Percentiles rank a stretch among this genome's conserved stretches.
Evolutionary conservation across 345 rosid genomes (phyloP).

Genomic region (Gossypium sturtianum): DNA sequence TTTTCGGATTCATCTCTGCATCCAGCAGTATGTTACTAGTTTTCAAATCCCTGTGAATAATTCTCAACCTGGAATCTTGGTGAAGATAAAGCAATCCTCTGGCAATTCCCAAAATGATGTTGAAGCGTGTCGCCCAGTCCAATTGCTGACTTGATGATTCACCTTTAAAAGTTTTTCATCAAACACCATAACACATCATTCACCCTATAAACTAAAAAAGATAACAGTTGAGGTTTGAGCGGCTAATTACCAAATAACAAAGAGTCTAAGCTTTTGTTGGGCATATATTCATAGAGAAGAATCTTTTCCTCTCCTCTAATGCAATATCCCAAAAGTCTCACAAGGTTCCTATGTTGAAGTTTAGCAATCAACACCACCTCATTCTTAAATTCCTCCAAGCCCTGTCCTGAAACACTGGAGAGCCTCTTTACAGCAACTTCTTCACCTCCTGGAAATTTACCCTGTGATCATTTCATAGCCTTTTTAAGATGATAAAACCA

Average conservation of each 20-base stretch:
- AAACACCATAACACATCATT: neutral
- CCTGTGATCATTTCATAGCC: slow-evolving; percentile 26
- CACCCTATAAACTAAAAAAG: neutral
- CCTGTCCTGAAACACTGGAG: slow-evolving; percentile 54
- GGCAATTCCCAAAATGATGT: slow-evolving; percentile 16
- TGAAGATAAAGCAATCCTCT: slow-evolving; percentile 19
- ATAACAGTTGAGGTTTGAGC: neutral
- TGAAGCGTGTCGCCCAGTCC: slow-evolving; percentile 12
- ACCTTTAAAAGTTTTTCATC: neutral
- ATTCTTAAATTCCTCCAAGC: slow-evolving; percentile 53
- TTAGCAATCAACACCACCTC: slow-evolving; percentile 61
- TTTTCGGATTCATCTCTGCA: slow-evolving; percentile 18
- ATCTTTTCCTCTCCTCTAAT: slow-evolving; percentile 49
- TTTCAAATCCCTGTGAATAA: slow-evolving; percentile 20
- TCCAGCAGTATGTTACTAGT: slow-evolving; percentile 17
- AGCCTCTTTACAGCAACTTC: slow-evolving; percentile 58
- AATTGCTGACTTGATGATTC: neutral
- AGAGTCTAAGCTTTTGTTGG: slow-evolving; percentile 58
- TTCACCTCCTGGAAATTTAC: slow-evolving; percentile 37
- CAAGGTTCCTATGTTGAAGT: slow-evolving; percentile 72
- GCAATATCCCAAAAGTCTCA: slow-evolving; percentile 58
- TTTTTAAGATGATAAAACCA: neutral
- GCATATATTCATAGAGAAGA: slow-evolving; percentile 61
- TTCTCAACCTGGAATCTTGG: slow-evolving; percentile 18
- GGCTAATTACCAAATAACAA: slow-evolving; percentile 44